Evolutionary conservation across 1,284 basidiomycete species (phyloP).

Genomic region (Puccinia coronata): DNA sequence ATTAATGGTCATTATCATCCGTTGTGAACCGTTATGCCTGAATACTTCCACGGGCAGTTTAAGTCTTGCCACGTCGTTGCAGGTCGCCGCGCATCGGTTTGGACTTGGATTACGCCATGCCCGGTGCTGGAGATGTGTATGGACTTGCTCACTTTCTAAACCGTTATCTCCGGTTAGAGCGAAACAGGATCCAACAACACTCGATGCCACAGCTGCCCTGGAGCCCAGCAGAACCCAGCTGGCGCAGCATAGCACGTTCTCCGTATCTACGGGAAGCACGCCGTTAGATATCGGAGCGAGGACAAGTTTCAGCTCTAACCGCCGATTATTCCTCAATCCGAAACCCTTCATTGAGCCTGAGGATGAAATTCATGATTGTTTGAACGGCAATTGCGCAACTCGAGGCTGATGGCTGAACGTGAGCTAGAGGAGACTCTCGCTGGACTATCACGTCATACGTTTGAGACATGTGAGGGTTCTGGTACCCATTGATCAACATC

Average conservation of each 20-base stretch:
- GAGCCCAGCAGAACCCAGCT: no score
- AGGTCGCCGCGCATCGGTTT: no score
- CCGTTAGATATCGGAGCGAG: neutral
- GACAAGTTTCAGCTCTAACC: neutral
- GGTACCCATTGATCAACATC: slow-evolving; percentile 12
- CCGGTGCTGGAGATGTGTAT: no score
- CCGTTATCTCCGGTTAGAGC: neutral
- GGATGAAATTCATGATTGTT: neutral
- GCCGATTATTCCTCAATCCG: neutral
- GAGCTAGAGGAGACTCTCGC: neutral
- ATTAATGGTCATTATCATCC: no score
- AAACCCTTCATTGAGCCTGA: neutral
- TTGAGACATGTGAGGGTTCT: slow-evolving; percentile 24
- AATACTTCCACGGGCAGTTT: no score
- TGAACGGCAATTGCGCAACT: neutral
- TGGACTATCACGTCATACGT: neutral
- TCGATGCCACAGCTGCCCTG: neutral
- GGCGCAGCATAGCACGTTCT: slow-evolving; percentile 18
- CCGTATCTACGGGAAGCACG: neutral
- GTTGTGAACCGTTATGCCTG: no score
- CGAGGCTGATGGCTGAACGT: neutral
- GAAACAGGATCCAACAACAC: neutral
- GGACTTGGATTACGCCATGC: no score
- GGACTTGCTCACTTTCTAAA: neutral
- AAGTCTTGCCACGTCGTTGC: no score